Evolutionary conservation across 2,329 filamentous ascomycete species (phyloP), one percentile per base, ranked within the genome.

Genomic region (Pseudogymnoascus destructans): DNA sequence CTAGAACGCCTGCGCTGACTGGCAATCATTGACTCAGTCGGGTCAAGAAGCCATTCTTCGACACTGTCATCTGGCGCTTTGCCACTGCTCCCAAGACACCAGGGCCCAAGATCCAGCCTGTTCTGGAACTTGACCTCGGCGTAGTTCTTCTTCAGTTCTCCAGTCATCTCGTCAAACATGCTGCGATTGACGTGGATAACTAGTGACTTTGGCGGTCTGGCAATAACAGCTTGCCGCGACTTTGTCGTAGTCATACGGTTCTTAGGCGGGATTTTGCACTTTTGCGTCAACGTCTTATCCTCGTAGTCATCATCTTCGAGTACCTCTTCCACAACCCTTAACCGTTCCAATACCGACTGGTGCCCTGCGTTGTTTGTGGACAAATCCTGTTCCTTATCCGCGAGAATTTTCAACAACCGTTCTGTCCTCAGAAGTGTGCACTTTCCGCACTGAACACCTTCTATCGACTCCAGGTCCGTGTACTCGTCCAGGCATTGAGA

Each of bases 131-230:
- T 77, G 15, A 98, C 87, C 0, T 79, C 77, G 0, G 91, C 87
- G 32, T 82, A 81, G 65, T 97, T 97, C 72, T 97, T 97, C 67
- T 80, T 84, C 70, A 90, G 81, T 60, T 81, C 75, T 4, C 89
- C 89, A 0, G 89, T 95, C 55, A 75, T 77, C 63, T 95, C 89
- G 65, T 96, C 87, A 65, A 95, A 97, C 0, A 93, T 80, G 56
- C 91, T 96, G 38, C 93, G 82, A 67, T 97, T 96, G 69, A 97
- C 80, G 69, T 98, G 93, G 7, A 97, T 77, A 0, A 84, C 87
- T 11, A 98, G 75, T 59, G 86, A 88, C 62, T 84, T 82, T 1
- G 93, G 93, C 1, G 90, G 79, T 27, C 91, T 79, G 2, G 87
- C 90, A 64, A 98, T 80, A 10, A 92, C 88, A 8, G 87, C 85